A percentile compares a stretch with the other conserved stretches of the same genome.
phyloP scores from a whole-genome alignment of 768 basidiomycete species.

The Termitomyces sp. region DNA sequence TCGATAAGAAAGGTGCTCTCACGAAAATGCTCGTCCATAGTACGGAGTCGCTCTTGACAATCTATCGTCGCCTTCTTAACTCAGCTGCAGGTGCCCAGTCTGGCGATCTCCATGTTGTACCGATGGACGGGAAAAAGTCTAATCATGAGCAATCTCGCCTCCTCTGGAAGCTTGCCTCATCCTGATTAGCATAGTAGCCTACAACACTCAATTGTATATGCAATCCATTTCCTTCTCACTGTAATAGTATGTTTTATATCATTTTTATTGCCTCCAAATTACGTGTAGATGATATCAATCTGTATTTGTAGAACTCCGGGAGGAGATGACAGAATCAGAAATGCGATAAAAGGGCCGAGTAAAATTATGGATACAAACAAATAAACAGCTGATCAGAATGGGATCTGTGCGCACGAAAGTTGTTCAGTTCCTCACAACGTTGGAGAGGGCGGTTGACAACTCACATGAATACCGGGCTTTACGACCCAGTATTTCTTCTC shows the following conservation, averaged over 20 bases:
- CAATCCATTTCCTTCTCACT: background rate
- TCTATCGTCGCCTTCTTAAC: background rate
- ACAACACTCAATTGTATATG: background rate
- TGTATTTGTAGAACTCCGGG: background rate
- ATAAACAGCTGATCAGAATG: background rate
- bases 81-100: constrained; percentile 38
- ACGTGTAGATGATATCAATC: constrained; percentile 3
- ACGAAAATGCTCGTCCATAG: constrained; percentile 65
- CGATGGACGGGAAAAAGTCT: constrained; percentile 26
- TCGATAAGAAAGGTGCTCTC: constrained; percentile 43
- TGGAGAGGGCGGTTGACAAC: background rate
- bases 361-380: background rate
- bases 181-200: constrained; percentile 18
- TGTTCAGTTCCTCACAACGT: background rate
- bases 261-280: background rate
- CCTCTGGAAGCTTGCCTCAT: constrained; percentile 41
- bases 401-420: constrained; percentile 4
- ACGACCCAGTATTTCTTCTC: constrained; percentile 72
- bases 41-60: constrained; percentile 15
- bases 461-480: constrained; percentile 32
- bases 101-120: constrained; percentile 38
- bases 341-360: background rate
- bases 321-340: background rate
- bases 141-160: constrained; percentile 31
- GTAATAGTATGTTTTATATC: background rate